phyloP scores from a whole-genome alignment of 106 monocot species.

The Dendrobium nobile region DNA sequence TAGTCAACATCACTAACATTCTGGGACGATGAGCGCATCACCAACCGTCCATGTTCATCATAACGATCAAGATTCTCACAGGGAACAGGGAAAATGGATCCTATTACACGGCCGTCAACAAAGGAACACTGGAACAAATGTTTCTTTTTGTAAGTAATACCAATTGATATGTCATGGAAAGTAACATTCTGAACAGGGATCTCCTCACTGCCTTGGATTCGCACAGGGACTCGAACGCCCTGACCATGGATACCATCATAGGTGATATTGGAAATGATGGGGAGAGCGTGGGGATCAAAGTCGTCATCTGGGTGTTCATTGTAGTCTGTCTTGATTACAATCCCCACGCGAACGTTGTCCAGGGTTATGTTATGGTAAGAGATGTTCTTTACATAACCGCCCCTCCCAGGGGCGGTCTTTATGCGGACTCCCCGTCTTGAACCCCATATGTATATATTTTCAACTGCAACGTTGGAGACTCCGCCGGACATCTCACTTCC shows the following conservation, averaged over 20 bases:
- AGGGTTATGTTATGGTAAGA: slow-evolving; percentile 42
- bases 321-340: slow-evolving; percentile 58
- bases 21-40: slow-evolving; percentile 21
- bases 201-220: slow-evolving; percentile 46
- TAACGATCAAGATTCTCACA: slow-evolving; percentile 58
- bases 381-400: slow-evolving; percentile 53
- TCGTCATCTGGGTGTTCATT: slow-evolving; percentile 47
- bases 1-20: slow-evolving; percentile 44
- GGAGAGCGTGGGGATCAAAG: slow-evolving; percentile 41
- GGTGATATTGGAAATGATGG: slow-evolving; percentile 29
- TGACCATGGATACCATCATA: slow-evolving; percentile 32
- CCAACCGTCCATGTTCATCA: slow-evolving; percentile 34
- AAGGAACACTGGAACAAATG: slow-evolving; percentile 52
- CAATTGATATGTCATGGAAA: slow-evolving; percentile 33
- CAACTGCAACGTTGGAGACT: slow-evolving; percentile 43
- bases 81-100: slow-evolving; percentile 36
- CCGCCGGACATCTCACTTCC: slow-evolving; percentile 79
- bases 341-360: slow-evolving; percentile 29
- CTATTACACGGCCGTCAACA: slow-evolving; percentile 41
- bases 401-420: slow-evolving; percentile 60
- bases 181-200: slow-evolving; percentile 41
- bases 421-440: slow-evolving; percentile 49
- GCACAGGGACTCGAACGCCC: slow-evolving; percentile 43
- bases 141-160: slow-evolving; percentile 26
- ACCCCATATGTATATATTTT: slow-evolving; percentile 46